A percentile compares a stretch with the other conserved stretches of the same genome.
Evolutionary conservation across 371 early-diverging fungal species (phyloP).

Genomic region (Circinella minor): DNA sequence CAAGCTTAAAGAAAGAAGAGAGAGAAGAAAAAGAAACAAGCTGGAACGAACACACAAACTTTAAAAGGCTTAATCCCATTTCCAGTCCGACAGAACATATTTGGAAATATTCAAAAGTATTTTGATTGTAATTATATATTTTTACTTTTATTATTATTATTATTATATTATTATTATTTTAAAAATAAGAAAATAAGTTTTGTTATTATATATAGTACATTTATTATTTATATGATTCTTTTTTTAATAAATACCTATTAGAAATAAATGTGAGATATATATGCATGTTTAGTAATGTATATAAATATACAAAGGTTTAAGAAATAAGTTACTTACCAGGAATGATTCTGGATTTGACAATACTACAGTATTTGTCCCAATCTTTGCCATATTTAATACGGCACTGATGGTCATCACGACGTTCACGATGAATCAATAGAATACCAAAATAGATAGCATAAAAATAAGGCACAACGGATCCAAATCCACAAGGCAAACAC

Average conservation of each 20-base stretch:
- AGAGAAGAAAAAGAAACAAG: not conserved
- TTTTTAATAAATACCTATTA: constrained; percentile 14
- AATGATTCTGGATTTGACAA: constrained; percentile 85
- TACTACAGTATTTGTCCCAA: constrained; percentile 88
- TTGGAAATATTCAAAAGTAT: no score
- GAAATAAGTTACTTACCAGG: constrained; percentile 54
- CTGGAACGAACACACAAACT: not conserved
- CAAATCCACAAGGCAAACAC: constrained; percentile 73
- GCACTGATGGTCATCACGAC: constrained; percentile 90
- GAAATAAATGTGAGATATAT: not conserved
- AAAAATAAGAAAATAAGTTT: not conserved
- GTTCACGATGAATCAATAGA: constrained; percentile 86
- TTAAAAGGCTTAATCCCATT: not conserved
- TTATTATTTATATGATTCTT: not conserved
- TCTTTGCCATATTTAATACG: constrained; percentile 88
- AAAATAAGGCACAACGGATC: constrained; percentile 86
- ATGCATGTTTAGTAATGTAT: not conserved
- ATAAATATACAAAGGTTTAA: not conserved
- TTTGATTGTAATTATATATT: no score
- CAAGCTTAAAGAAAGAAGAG: not conserved
- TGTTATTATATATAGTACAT: no score
- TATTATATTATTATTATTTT: not conserved
- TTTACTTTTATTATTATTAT: not conserved
- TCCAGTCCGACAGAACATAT: not conserved
- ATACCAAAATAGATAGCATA: constrained; percentile 91